phyloP scores from a whole-genome alignment of 305 asterid genomes.

The Plantago coronopus region DNA sequence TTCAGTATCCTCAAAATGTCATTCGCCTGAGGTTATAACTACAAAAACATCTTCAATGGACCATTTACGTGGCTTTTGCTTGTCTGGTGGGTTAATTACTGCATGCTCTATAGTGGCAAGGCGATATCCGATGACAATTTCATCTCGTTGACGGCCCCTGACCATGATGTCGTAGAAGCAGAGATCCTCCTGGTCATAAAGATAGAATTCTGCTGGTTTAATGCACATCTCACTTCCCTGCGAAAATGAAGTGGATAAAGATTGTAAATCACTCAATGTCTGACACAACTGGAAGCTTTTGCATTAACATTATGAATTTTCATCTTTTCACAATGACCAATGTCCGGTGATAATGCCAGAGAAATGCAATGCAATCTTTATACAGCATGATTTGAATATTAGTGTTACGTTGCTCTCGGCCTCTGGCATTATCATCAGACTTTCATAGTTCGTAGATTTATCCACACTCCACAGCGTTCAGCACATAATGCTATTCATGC shows the following conservation, averaged over 20 bases:
- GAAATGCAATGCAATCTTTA: too few species aligned
- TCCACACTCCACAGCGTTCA: too few species aligned
- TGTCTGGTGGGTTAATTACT: slow-evolving; percentile 71
- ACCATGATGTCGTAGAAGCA: slow-evolving; percentile 79
- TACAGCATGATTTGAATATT: too few species aligned
- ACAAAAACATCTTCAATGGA: slow-evolving; percentile 83
- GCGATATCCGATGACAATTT: slow-evolving; percentile 86
- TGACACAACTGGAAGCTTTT: too few species aligned
- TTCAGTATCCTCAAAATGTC: slow-evolving; percentile 19
- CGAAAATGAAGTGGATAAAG: slow-evolving; percentile 9
- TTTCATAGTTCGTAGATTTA: too few species aligned
- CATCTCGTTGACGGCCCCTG: slow-evolving; percentile 78
- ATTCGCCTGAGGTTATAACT: slow-evolving; percentile 66
- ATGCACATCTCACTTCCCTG: slow-evolving; percentile 98
- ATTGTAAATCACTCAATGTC: too few species aligned
- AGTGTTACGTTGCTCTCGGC: too few species aligned
- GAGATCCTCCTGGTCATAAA: slow-evolving; percentile 88
- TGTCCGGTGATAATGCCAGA: too few species aligned
- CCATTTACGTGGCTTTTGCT: slow-evolving; percentile 66
- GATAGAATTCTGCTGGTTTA: slow-evolving; percentile 90
- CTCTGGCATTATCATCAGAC: too few species aligned
- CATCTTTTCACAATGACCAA: too few species aligned
- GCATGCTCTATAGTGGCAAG: slow-evolving; percentile 74
- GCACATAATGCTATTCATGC: too few species aligned
- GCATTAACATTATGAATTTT: too few species aligned